Base-by-base conservation (phyloP, 2,329 filamentous ascomycete species). In the Penicillium palitans region DNA sequence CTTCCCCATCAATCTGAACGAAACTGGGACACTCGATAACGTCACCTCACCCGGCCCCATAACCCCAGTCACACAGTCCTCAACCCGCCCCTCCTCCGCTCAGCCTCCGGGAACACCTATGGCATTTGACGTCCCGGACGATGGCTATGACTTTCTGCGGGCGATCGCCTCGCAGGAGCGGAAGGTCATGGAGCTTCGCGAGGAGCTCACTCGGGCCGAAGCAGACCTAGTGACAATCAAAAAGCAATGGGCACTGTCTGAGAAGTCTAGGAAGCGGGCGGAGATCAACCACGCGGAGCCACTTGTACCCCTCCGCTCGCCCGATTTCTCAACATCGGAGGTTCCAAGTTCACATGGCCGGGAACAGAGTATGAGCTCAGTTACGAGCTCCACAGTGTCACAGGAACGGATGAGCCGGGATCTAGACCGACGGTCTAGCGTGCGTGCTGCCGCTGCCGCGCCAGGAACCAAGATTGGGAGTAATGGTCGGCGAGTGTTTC, bases 91-190 rank as follows among this genome's bases (percentile, higher is more conserved):
- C 7, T 73, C 75, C 6, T 67, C 70, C 7, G 64, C 67, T 13
- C 70, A 69, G 37, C 62, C 70, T 13, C 47, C 67, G 24, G 67
- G 69, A 21, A 62, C 67, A 17, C 66, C 66, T 10, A 59, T 68
- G 51, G 62, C 69, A 13, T 67, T 72, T 45, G 71, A 75, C 49
- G 67, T 70, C 15, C 59, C 69, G 19, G 75, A 79, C 39, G 85
- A 88, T 61, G 79, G 85, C 52, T 84, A 83, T 68, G 82, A 87
- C 51, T 90, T 97, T 68, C 87, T 99, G 64, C 93, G 91, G 61
- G 90, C 93, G 57, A 89, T 99, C 68, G 95, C 95, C 45, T 88
- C 91, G 15, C 93, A 98, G 77, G 95, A 99, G 78, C 84, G 95
- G 57, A 87, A 87, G 65, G 93, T 99, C 2, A 79, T 99, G 57